Base-by-base conservation (phyloP, 331 rosid genomes). In the Cydonia oblonga region DNA sequence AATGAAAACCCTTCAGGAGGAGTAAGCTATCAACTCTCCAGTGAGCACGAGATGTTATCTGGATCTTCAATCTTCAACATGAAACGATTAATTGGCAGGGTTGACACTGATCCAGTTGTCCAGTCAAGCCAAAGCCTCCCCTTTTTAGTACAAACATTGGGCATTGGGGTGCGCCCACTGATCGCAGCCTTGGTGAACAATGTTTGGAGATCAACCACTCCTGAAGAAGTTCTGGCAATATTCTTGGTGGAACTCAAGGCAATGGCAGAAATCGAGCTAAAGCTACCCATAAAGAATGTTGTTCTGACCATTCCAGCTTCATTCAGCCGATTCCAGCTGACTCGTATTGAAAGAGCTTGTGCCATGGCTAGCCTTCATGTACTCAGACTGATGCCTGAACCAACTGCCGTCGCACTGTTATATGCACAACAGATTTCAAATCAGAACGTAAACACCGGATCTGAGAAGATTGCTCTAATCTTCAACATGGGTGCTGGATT, bases 401-500 rank as follows among this genome's bases (percentile, higher is more conserved):
- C 97, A 44, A 93, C 96, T 44, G 98, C 98, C 4, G 87, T 93
- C 75, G 98, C 97, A 19, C 76, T 93, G 85, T 69, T 93, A 52
- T 89, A 90, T 64, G 92, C 90, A 11, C 97, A 89, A 78, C 89
- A 84, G 75, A 70, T 68, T 69, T 78, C 69, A 64, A 84, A 80
- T 62, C 90, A 89, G 6, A 80, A 64, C 46, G 60, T 68, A 86
- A 89, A 86, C 52, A 87, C 91, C 33, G 91, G 86, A 70, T 72
- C 79, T 23, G 96, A 92, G 83, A 93, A 83, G 77, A 86, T 84
- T 75, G 97, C 88, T 67, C 81, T 93, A 44, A 87, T 93, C 75
- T 86, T 93, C 87, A 93, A 84, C 64, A 90, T 93, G 92, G 97
- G 97, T 53, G 97, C 95, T 60, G 97, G 98, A 61, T 93, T 82